Conservation (phyloP, 345 rosid genomes). For the Ricinus communis region DNA sequence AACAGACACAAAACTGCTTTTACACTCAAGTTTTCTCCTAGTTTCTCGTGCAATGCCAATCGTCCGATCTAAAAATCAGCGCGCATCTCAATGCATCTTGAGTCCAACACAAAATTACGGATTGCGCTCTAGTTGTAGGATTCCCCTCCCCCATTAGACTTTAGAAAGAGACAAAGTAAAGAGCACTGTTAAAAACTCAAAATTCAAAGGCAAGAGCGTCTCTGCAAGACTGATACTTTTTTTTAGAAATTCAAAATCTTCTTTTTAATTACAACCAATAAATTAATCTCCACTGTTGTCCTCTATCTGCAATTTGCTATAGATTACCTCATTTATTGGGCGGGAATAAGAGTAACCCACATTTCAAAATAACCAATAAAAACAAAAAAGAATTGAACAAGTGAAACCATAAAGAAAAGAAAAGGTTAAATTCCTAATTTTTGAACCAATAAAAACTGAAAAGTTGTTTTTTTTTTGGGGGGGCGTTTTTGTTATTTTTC, state of each 20-base stretch:
- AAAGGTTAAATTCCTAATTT: constrained; percentile 10
- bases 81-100: background rate
- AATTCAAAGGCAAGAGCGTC: constrained; percentile 24
- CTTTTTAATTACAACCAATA: background rate
- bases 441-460: constrained; percentile 28
- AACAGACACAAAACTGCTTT: background rate
- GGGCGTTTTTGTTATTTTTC: background rate
- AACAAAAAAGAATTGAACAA: background rate
- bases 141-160: background rate
- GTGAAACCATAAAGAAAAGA: background rate
- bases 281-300: background rate
- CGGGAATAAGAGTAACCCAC: constrained; percentile 34
- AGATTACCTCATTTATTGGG: constrained; percentile 20
- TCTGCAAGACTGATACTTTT: background rate
- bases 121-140: background rate
- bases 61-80: constrained; percentile 1
- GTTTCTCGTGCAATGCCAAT: background rate
- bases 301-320: background rate
- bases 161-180: background rate
- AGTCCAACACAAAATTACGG: background rate
- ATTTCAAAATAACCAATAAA: constrained; percentile 25
- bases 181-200: background rate
- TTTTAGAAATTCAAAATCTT: background rate
- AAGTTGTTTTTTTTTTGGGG: constrained; percentile 24
- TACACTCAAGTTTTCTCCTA: background rate